Evolutionary conservation across 2,329 filamentous ascomycete genomes (phyloP).

Genomic region (Beauveria caledonica): DNA sequence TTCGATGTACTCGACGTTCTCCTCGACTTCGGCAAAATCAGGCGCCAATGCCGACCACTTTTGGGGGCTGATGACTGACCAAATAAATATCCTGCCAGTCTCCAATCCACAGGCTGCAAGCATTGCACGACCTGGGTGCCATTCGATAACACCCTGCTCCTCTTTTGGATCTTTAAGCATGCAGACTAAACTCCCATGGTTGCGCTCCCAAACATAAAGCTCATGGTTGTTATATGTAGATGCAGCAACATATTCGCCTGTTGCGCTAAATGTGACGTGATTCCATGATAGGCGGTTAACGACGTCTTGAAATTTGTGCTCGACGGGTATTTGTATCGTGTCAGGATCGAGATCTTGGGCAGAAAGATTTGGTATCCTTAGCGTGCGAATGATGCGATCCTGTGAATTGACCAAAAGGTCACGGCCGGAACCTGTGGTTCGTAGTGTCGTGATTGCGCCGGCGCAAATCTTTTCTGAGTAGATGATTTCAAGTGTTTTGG

Average conservation of each 20-base stretch:
- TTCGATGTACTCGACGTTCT: slow-evolving; percentile 96
- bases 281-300: slow-evolving; percentile 96
- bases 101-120: slow-evolving; percentile 89
- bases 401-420: slow-evolving; percentile 88
- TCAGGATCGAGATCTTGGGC: slow-evolving; percentile 66
- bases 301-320: slow-evolving; percentile 97
- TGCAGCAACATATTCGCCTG: slow-evolving; percentile 90
- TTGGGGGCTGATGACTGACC: slow-evolving; percentile 91
- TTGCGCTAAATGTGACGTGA: slow-evolving; percentile 89
- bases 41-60: slow-evolving; percentile 95
- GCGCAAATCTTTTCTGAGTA: slow-evolving; percentile 84
- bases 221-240: slow-evolving; percentile 98
- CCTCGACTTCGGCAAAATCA: slow-evolving; percentile 94
- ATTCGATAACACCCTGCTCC: slow-evolving; percentile 93
- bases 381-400: slow-evolving; percentile 89
- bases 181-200: slow-evolving; percentile 86
- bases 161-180: slow-evolving; percentile 96
- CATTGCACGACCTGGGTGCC: slow-evolving; percentile 83
- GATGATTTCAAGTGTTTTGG: slow-evolving; percentile 69
- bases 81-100: slow-evolving; percentile 87
- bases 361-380: slow-evolving; percentile 74
- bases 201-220: slow-evolving; percentile 95
- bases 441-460: slow-evolving; percentile 80
- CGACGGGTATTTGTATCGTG: slow-evolving; percentile 80
- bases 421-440: slow-evolving; percentile 72